Evolutionary conservation across 2,329 filamentous ascomycete genomes (phyloP).

Genomic region (Aspergillus chevalieri): DNA sequence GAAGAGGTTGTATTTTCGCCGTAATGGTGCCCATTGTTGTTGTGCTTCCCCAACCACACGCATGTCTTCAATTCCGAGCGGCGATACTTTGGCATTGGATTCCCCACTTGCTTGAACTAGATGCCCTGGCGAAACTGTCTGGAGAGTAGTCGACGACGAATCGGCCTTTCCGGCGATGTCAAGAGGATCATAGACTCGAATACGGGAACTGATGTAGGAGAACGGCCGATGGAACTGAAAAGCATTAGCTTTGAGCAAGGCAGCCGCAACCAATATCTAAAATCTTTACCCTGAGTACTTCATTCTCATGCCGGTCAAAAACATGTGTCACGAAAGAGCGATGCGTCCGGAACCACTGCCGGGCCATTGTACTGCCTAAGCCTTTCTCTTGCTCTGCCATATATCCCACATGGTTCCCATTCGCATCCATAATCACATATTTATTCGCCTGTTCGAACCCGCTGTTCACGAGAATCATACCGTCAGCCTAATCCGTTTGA

Average conservation of each 20-base stretch:
- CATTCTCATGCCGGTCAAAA: conserved; percentile 55
- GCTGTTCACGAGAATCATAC: conserved; percentile 15
- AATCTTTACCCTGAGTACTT: conserved; percentile 48
- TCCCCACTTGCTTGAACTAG: conserved; percentile 34
- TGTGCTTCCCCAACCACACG: conserved; percentile 58
- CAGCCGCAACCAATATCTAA: neutral
- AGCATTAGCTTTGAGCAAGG: neutral
- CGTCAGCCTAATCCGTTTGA: neutral
- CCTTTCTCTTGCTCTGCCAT: conserved; percentile 59
- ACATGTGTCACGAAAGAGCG: conserved; percentile 60
- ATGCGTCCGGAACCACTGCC: conserved; percentile 58
- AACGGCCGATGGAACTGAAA: conserved; percentile 56
- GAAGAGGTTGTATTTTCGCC: conserved; percentile 61
- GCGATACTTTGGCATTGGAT: conserved; percentile 48
- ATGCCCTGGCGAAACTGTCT: conserved; percentile 39
- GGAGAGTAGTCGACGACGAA: conserved; percentile 38
- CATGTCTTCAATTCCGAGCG: conserved; percentile 52
- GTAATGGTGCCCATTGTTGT: conserved; percentile 57
- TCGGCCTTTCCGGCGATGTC: conserved; percentile 26
- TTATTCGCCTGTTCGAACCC: conserved; percentile 63
- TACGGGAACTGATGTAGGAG: conserved; percentile 57
- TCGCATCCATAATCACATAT: conserved; percentile 60
- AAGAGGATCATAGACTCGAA: conserved; percentile 51
- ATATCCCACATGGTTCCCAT: conserved; percentile 58
- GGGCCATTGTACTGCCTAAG: conserved; percentile 49